A percentile compares a stretch with the other conserved stretches of the same genome.
phyloP scores from a whole-genome alignment of 345 rosid genomes.

The Gossypium longicalyx region DNA sequence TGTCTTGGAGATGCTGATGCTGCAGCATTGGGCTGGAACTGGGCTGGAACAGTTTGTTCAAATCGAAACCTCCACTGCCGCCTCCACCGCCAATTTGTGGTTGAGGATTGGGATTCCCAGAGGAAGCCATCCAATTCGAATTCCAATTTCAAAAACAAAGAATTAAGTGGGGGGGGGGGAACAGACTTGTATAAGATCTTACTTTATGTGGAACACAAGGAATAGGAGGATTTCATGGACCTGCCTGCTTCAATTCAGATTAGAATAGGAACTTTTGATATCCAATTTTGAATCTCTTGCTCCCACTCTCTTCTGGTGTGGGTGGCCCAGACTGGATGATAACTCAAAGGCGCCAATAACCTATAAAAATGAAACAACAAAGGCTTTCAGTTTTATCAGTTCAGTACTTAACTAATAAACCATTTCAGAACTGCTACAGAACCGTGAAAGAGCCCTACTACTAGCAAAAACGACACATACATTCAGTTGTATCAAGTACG shows the following conservation, averaged over 20 bases:
- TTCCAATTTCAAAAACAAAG: neutral
- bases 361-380: neutral
- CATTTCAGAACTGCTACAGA: neutral
- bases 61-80: slow-evolving; percentile 9
- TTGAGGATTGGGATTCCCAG: slow-evolving; percentile 17
- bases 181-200: neutral
- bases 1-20: neutral
- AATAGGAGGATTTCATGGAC: neutral
- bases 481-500: neutral
- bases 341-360: neutral
- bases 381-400: neutral
- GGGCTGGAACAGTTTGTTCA: slow-evolving; percentile 21
- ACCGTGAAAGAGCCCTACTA: neutral
- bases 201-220: neutral
- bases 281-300: neutral
- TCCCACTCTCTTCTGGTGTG: neutral
- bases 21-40: neutral
- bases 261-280: neutral
- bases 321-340: slow-evolving; percentile 7
- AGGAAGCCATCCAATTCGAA: slow-evolving; percentile 13
- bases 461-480: neutral
- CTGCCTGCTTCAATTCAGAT: slow-evolving; percentile 6
- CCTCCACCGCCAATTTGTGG: neutral
- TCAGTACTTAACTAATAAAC: neutral
- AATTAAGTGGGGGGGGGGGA: neutral